Base-by-base conservation (phyloP, 2,329 filamentous ascomycete species). In the Cladophialophora exuberans region DNA sequence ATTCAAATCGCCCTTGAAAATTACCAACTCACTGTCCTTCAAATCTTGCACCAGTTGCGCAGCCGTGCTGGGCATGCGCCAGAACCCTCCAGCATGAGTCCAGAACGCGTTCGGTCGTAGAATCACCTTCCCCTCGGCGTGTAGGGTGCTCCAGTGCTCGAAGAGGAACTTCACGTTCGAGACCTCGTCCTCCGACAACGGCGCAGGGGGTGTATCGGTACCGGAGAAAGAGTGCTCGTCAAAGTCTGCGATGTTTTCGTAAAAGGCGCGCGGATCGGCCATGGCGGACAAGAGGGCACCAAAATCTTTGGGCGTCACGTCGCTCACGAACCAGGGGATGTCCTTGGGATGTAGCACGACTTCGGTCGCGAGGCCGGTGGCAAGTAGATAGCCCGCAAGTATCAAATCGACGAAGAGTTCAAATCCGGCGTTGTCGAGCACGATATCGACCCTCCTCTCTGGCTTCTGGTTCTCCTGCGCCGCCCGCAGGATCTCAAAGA, bases 1-100 rank as follows among this genome's bases (percentile, higher is more conserved):
- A 75, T 99, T 99, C 64, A 99, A 71, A 69, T 99, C 94, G 2
- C 94, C 94, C 78, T 99, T 99, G 79, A 97, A 97, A 52, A 99
- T 85, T 10, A 96, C 90, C 15, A 99, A 78, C 70, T 96, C 89
- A 62, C 88, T 89, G 58, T 84, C 75, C 76, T 91, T 87, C 52
- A 99, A 74, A 67, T 97, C 93, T 5, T 89, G 81, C 48, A 84
- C 81, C 10, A 99, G 75, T 23, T 82, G 79, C 2, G 83, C 81
- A 1, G 85, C 89, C 20, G 83, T 79, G 11, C 77, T 72, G 0
- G 92, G 91, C 56, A 99, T 72, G 26, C 91, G 82, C 92, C 94
- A 97, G 76, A 88, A 99, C 67, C 89, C 90, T 2, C 90, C 90
- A 0, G 82, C 85, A 10, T 88, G 83, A 0, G 93, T 97, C 94